Evolutionary conservation across 208 protist species (phyloP), one percentile per base, ranked within the genome.

Genomic region (Trypanosomatidae sp.): DNA sequence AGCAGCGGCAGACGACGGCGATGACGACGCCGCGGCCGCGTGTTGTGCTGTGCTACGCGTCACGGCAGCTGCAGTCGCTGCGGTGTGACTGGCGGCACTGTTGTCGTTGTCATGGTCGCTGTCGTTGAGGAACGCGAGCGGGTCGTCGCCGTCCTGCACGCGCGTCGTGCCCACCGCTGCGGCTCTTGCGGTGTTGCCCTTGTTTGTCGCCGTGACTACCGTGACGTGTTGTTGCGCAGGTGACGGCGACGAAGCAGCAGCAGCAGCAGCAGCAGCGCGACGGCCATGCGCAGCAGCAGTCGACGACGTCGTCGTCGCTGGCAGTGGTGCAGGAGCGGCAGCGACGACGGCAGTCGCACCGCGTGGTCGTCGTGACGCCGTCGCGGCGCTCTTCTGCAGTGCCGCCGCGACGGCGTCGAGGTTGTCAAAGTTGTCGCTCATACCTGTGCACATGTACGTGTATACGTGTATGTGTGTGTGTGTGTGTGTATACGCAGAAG

Each of bases 401-500:
- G 30, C 30, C 11, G 30, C 30, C n/a, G n/a, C 30, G 30, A 35
- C n/a, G 30, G 11, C n/a, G 30, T 35, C 30, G 20, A 46, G n/a
- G 30, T 24, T 19, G 0, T 38, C 23, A 27, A 19, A 50, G 37
- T 47, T 5, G n/a, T n/a, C n/a, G n/a, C n/a, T n/a, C n/a, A n/a
- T n/a, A n/a, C n/a, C n/a, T n/a, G n/a, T n/a, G n/a, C n/a, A n/a
- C n/a, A n/a, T n/a, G n/a, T n/a, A n/a, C n/a, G n/a, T n/a, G n/a
- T n/a, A n/a, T n/a, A n/a, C n/a, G n/a, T n/a, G n/a, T n/a, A n/a
- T n/a, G n/a, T 44, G 19, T 48, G 38, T 39, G 3, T 51, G 35
- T 57, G 23, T 47, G 20, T 56, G 13, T 41, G 33, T 47, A 39
- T 47, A 22, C 32, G 22, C 27, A 8, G 5, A 42, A 15, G 10